phyloP scores from a whole-genome alignment of 2,329 filamentous ascomycete genomes.

The Colletotrichum trifolii region DNA sequence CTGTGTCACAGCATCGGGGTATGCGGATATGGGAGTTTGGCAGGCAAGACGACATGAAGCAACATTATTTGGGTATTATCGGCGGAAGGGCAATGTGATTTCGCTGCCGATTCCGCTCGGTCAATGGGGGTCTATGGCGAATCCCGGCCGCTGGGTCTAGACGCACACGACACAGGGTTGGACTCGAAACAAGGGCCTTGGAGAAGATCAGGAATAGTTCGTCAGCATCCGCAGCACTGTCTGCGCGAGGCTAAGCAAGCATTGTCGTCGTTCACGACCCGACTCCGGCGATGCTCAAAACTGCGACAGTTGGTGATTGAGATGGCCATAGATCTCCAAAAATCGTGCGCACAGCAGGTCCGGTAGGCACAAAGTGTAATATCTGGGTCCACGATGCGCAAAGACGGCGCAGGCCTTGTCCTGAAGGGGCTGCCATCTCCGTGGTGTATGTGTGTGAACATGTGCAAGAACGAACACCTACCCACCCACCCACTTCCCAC shows the following conservation, averaged over 20 bases:
- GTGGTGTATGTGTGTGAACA: constrained; percentile 17
- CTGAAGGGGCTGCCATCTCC: constrained; percentile 29
- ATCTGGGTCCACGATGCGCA: constrained; percentile 5
- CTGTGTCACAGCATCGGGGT: constrained; percentile 27
- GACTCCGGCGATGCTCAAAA: constrained; percentile 13
- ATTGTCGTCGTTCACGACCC: constrained; percentile 19
- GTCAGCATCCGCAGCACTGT: constrained; percentile 12
- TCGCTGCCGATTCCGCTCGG: constrained; percentile 5
- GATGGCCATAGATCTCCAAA: constrained; percentile 6
- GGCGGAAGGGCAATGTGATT: constrained; percentile 7
- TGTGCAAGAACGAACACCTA: no score
- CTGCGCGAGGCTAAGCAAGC: constrained; percentile 16
- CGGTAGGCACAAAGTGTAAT: constrained; percentile 6
- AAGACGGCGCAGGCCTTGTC: constrained; percentile 25
- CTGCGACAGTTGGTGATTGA: constrained; percentile 15
- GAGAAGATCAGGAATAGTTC: constrained; percentile 11
- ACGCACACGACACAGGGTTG: constrained; percentile 9
- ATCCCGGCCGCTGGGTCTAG: constrained; percentile 15
- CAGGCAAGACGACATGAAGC: constrained; percentile 17
- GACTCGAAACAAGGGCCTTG: constrained; percentile 19
- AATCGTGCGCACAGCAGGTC: constrained; percentile 7
- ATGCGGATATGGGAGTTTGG: constrained; percentile 32
- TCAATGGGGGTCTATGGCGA: constrained; percentile 1
- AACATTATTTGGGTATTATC: constrained; percentile 9
- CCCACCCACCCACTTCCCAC: neutral